phyloP scores from a whole-genome alignment of 1,284 basidiomycete species.

The Ustilago curta region DNA sequence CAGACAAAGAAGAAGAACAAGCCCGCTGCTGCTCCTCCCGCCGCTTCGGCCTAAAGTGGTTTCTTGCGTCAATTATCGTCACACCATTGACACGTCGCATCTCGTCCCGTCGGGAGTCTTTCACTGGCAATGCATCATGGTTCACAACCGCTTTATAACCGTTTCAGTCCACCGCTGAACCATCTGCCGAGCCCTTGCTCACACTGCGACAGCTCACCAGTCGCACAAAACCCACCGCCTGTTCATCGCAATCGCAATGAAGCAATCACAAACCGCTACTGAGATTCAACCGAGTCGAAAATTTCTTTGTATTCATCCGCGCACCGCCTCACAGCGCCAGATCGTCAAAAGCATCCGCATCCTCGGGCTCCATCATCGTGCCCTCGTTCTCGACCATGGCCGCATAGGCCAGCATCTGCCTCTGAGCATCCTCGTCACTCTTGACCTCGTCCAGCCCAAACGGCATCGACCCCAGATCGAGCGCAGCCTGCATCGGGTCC shows the following conservation, averaged over 20 bases:
- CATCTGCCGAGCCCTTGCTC: too few relatives aligned
- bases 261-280: conserved; percentile 4
- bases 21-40: conserved; percentile 23
- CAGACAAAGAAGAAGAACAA: conserved; percentile 90
- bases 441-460: conserved; percentile 33
- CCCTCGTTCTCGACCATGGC: conserved; percentile 53
- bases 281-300: neutral
- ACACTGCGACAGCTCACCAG: too few relatives aligned
- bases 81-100: neutral
- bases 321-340: conserved; percentile 26
- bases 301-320: neutral
- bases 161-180: too few relatives aligned
- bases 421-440: conserved; percentile 44
- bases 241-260: conserved; percentile 12
- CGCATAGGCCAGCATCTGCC: conserved; percentile 51
- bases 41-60: conserved; percentile 27
- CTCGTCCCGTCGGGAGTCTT: neutral
- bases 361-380: conserved; percentile 56
- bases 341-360: conserved; percentile 42
- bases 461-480: conserved; percentile 39
- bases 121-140: neutral
- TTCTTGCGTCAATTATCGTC: neutral
- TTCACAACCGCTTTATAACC: neutral
- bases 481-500: conserved; percentile 49
- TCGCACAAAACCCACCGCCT: neutral